These are phyloP conservation scores for Arthrinium phaeospermum DNA, from an alignment of 2,329 filamentous ascomycete species.

Conservation along the genomic window DNA sequence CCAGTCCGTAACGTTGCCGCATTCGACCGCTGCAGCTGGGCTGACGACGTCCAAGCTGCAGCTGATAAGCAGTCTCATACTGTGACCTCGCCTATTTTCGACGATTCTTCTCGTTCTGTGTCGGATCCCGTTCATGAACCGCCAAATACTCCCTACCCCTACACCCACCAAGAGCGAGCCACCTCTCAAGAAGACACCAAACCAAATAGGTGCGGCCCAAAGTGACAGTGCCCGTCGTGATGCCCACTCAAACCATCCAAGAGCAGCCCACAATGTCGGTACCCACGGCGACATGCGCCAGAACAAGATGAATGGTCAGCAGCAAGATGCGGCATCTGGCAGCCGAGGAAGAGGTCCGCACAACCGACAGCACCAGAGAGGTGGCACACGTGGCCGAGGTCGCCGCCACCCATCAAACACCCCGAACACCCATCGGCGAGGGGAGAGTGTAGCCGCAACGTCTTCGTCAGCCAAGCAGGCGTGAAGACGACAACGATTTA, in stretches of 20 bases:
- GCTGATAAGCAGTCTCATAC: neutral
- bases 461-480: neutral
- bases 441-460: neutral
- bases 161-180: conserved; percentile 21
- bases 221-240: neutral
- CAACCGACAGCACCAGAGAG: neutral
- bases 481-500: neutral
- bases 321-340: neutral
- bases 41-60: conserved; percentile 33
- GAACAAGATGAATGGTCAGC: neutral
- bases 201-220: neutral
- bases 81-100: conserved; percentile 11
- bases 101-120: conserved; percentile 20
- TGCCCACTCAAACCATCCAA: neutral
- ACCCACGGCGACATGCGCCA: neutral
- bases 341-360: conserved; percentile 11
- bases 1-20: conserved; percentile 24
- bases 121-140: conserved; percentile 22
- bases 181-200: neutral
- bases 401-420: neutral
- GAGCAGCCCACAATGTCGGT: neutral
- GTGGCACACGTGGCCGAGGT: conserved; percentile 10
- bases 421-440: conserved; percentile 1
- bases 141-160: conserved; percentile 9
- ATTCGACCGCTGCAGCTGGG: conserved; percentile 35